Conservation (phyloP, 192 early-diverging fungal species). For the Neocallimastix lanati region DNA sequence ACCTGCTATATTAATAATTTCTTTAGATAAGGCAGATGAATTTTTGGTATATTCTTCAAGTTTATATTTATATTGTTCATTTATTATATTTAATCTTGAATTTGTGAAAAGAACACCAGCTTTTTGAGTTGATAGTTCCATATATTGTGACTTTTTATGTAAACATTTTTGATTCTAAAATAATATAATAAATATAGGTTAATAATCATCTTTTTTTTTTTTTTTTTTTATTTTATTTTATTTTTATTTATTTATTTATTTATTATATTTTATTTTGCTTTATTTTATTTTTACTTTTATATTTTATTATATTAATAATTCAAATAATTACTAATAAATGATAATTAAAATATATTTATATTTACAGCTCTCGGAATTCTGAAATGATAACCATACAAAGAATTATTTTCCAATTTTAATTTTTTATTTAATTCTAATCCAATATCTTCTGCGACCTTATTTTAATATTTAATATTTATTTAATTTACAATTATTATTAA, state of each 20-base stretch:
- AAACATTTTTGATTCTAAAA: background rate
- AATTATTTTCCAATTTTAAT: constrained; percentile 74
- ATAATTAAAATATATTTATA: background rate
- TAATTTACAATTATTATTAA: no score
- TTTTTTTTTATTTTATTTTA: no score
- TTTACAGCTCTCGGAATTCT: constrained; percentile 50
- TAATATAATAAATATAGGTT: no score
- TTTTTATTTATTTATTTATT: no score
- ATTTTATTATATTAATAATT: no score
- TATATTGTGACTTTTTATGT: constrained; percentile 51
- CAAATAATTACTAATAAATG: background rate
- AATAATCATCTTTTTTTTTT: no score
- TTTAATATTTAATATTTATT: no score
- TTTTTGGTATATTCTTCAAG: constrained; percentile 41
- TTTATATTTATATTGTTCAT: constrained; percentile 34
- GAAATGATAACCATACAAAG: constrained; percentile 68
- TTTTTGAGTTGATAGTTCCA: constrained; percentile 76
- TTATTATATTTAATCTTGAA: constrained; percentile 39
- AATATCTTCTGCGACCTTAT: constrained; percentile 43
- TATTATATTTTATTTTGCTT: no score
- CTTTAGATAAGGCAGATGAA: constrained; percentile 59
- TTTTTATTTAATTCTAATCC: constrained; percentile 66
- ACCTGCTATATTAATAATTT: constrained; percentile 72
- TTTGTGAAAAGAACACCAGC: constrained; percentile 80
- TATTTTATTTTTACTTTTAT: no score